Evolutionary conservation across 345 rosid species (phyloP).

Genomic region (Hirschfeldia incana): DNA sequence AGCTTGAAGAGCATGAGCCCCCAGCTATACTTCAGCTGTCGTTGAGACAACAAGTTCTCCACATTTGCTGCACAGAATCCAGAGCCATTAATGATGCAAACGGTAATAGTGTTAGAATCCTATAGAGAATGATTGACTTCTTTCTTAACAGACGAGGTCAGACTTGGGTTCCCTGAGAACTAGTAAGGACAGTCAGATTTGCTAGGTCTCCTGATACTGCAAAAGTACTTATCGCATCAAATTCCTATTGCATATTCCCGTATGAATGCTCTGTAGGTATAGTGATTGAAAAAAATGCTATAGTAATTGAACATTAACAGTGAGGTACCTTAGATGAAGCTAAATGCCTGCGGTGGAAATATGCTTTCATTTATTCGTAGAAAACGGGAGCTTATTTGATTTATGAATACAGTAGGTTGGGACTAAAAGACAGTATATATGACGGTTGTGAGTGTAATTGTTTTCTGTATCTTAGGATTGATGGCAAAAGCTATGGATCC

Average conservation of each 20-base stretch:
- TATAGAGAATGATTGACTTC: neutral
- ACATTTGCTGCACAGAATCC: constrained; percentile 78
- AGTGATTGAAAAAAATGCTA: neutral
- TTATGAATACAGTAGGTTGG: neutral
- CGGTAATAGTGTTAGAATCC: constrained; percentile 46
- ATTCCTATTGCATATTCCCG: constrained; percentile 3
- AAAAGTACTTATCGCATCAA: neutral
- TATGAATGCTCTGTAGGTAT: constrained; percentile 14
- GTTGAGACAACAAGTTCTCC: constrained; percentile 82
- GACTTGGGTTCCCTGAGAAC: constrained; percentile 11
- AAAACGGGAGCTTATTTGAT: neutral
- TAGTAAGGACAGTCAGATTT: constrained; percentile 17
- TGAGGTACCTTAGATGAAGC: constrained; percentile 16
- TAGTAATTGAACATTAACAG: constrained; percentile 10
- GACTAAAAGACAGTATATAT: neutral
- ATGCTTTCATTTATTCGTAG: neutral
- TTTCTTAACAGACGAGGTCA: neutral
- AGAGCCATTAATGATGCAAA: constrained; percentile 82
- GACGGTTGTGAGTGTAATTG: constrained; percentile 13
- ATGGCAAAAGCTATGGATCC: constrained; percentile 90
- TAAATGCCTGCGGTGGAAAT: constrained; percentile 11
- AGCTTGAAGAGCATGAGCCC: constrained; percentile 66
- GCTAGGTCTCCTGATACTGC: constrained; percentile 14
- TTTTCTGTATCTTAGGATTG: constrained; percentile 52
- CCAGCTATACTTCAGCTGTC: constrained; percentile 79